Evolutionary conservation across 2,329 filamentous ascomycete species (phyloP).

Genomic region (Fusarium sublunatum): DNA sequence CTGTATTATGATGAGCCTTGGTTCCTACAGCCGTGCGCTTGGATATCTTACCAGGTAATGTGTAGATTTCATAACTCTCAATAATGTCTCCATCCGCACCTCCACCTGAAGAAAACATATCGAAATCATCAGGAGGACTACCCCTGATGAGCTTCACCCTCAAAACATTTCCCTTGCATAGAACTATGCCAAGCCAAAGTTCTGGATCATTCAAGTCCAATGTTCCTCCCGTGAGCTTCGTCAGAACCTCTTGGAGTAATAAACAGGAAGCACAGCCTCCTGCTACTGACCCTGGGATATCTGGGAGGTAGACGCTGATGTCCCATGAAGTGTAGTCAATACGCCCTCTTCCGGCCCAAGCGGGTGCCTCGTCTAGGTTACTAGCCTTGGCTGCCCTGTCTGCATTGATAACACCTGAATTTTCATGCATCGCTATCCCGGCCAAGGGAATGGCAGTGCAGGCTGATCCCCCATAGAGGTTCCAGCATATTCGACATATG

Average conservation of each 20-base stretch:
- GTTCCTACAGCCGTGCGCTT: rapidly evolving
- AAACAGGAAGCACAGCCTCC: slow-evolving; percentile 29
- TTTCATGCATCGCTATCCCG: slow-evolving; percentile 36
- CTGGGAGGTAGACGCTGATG: slow-evolving; percentile 17
- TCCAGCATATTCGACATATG: slow-evolving; percentile 35
- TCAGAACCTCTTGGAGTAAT: slow-evolving; percentile 15
- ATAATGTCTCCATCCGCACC: slow-evolving; percentile 8
- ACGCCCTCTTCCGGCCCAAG: slow-evolving; percentile 22
- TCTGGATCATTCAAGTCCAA: slow-evolving; percentile 11
- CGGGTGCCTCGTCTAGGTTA: slow-evolving; percentile 6
- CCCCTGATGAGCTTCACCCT: slow-evolving; percentile 9
- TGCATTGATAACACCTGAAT: slow-evolving; percentile 21
- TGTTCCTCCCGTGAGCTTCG: slow-evolving; percentile 13
- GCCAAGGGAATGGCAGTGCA: slow-evolving; percentile 9
- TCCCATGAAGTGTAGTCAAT: slow-evolving; percentile 35
- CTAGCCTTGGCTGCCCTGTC: slow-evolving; percentile 11
- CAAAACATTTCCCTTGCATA: slow-evolving; percentile 36
- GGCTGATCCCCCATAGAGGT: slow-evolving; percentile 35
- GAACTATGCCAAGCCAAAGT: slow-evolving; percentile 24
- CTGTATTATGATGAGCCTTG: neutral
- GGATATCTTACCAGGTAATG: slow-evolving; percentile 22
- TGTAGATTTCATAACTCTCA: slow-evolving; percentile 35
- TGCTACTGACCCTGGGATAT: slow-evolving; percentile 10
- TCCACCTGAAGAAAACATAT: slow-evolving; percentile 21
- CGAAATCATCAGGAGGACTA: slow-evolving; percentile 21